A percentile compares a stretch with the other conserved stretches of the same genome.
These are phyloP conservation scores for Ballota nigra DNA, from an alignment of 257 asterid genomes.

Conservation along the genomic window DNA sequence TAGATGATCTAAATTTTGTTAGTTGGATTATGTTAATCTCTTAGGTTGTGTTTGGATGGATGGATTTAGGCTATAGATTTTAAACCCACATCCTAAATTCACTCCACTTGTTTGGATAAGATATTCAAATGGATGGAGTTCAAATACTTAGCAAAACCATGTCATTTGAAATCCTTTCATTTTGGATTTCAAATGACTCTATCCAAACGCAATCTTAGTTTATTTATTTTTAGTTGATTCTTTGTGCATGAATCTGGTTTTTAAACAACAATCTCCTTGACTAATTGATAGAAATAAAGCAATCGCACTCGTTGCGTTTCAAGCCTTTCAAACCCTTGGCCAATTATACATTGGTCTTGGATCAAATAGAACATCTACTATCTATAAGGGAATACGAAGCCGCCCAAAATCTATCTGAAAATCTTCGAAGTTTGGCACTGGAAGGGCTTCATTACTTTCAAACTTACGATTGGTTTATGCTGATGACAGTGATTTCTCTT, in stretches of 20 bases:
- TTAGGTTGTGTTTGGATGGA: too few species aligned
- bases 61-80: too few species aligned
- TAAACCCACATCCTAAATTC: too few species aligned
- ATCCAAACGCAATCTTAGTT: too few species aligned
- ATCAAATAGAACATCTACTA: conserved; percentile 62
- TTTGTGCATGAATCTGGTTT: neutral
- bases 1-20: too few species aligned
- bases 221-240: neutral
- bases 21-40: too few species aligned
- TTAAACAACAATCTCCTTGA: conserved; percentile 44
- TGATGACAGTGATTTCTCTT: conserved; percentile 81
- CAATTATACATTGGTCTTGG: conserved; percentile 46
- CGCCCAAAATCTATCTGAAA: conserved; percentile 68
- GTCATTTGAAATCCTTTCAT: too few species aligned
- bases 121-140: too few species aligned
- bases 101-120: too few species aligned
- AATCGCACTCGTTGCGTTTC: conserved; percentile 58
- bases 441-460: conserved; percentile 93
- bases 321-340: conserved; percentile 86
- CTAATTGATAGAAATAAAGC: conserved; percentile 61
- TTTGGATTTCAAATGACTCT: too few species aligned
- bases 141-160: too few species aligned
- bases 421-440: conserved; percentile 79
- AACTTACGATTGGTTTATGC: conserved; percentile 95
- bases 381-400: conserved; percentile 55